Evolutionary conservation across 2,329 filamentous ascomycete species (phyloP), one percentile per base, ranked within the genome.

Genomic region (Elsinoe batatas): DNA sequence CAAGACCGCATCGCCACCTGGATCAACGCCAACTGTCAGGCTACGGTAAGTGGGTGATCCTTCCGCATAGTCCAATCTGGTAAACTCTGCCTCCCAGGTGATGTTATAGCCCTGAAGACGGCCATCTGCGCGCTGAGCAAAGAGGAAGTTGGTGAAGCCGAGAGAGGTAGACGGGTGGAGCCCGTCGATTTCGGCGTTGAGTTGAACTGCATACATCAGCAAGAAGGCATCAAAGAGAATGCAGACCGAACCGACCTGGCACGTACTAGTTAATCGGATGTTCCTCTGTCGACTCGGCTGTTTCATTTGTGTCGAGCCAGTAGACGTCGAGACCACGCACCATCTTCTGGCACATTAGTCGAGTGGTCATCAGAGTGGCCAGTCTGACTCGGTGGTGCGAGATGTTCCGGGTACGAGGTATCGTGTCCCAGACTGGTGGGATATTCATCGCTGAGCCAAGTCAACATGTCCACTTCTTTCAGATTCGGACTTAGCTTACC

Each of bases 271-370:
- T 74, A 60, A 73, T 69, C 0, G 70, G 72, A 49, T 74, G 72
- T 0, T 56, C 35, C 4, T 63, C 59, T 1, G 63, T 62, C 1
- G n/a, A n/a, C n/a, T 59, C 58, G 2, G 62, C 50, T 4, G 62
- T 71, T 5, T 61, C 65, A 57, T 74, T 69, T 1, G 69, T 70
- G 55, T 76, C 72, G 59, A 70, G 73, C 73, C 73, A 75, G 60
- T 66, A 73, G 32, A 75, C 65, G 49, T 74, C 69, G 1, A n/a
- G n/a, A n/a, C n/a, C n/a, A n/a, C n/a, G n/a, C n/a, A 11, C 38
- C 38, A 42, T 42, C 17, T 17, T 42, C 38, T 4, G 17, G 15
- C n/a, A 20, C 5, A 10, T 5, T 20, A 11, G 15, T 42, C 10
- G 38, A 42, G 10, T 18, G 15, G 38, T 42, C 38, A 18, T 42